Percentiles rank a stretch among this genome's conserved stretches.
phyloP scores from a whole-genome alignment of 345 rosid genomes.

The Cardamine chenopodiifolia region DNA sequence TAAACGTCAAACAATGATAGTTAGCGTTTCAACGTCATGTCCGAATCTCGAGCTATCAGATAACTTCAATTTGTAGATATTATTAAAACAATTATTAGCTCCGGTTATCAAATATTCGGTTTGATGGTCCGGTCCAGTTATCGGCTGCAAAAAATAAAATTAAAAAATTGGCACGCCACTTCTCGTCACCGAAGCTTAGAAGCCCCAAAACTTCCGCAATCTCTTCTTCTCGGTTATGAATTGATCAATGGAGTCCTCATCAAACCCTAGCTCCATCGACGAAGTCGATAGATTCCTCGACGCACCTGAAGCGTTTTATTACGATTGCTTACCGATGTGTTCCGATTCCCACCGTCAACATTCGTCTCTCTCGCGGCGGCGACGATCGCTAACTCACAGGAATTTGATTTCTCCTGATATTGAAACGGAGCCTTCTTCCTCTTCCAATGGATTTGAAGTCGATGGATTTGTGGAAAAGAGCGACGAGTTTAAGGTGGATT shows the following conservation, averaged over 20 bases:
- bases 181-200: conserved; percentile 26
- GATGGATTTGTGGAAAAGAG: conserved; percentile 29
- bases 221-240: conserved; percentile 13
- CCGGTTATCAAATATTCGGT: conserved; percentile 21
- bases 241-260: conserved; percentile 30
- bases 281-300: conserved; percentile 50
- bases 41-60: neutral
- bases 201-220: neutral
- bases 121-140: conserved; percentile 8
- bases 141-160: neutral
- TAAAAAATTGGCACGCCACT: conserved; percentile 9
- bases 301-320: conserved; percentile 58
- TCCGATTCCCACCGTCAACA: conserved; percentile 40
- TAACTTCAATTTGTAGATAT: neutral
- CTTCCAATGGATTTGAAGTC: conserved; percentile 19
- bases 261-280: conserved; percentile 25
- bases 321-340: conserved; percentile 46
- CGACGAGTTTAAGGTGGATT: conserved; percentile 28
- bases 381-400: conserved; percentile 32
- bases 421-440: conserved; percentile 14
- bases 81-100: neutral
- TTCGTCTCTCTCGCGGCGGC: conserved; percentile 41
- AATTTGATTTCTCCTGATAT: neutral
- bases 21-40: neutral
- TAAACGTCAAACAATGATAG: neutral